Conservation (phyloP, 108 stramenopile species). For the Skeletonema costatum region DNA sequence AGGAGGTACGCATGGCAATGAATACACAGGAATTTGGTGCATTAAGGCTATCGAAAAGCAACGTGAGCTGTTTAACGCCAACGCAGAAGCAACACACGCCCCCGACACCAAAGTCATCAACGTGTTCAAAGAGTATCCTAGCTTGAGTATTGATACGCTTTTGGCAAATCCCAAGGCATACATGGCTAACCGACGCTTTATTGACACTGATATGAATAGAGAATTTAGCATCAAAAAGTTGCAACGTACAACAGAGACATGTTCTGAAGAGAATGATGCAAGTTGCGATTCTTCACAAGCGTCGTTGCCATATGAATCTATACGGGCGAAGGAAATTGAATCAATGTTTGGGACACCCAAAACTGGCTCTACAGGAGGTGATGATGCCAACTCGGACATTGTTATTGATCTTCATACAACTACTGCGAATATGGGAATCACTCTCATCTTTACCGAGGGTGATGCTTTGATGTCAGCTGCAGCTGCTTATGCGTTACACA, state of each 20-base stretch:
- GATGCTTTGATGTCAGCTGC: conserved; percentile 70
- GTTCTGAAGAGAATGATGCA: conserved; percentile 5
- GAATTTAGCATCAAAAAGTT: conserved; percentile 63
- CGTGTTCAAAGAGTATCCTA: conserved; percentile 42
- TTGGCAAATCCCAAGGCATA: conserved; percentile 79
- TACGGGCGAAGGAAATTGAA: conserved; percentile 73
- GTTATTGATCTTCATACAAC: conserved; percentile 86
- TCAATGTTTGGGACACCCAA: conserved; percentile 74
- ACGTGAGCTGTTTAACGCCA: neutral
- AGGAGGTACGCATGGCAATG: conserved; percentile 34
- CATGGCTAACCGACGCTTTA: conserved; percentile 74
- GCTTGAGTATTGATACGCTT: conserved; percentile 52
- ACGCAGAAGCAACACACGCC: neutral
- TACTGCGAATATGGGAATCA: conserved; percentile 83
- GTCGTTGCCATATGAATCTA: conserved; percentile 50
- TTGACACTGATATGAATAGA: conserved; percentile 82
- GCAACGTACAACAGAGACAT: conserved; percentile 8
- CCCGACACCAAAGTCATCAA: neutral
- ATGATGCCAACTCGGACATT: conserved; percentile 43
- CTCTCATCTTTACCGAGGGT: conserved; percentile 72
- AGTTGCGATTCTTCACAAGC: neutral
- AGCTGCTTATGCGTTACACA: conserved; percentile 36
- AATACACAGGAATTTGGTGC: conserved; percentile 30
- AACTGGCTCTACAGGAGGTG: neutral
- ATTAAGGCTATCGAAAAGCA: conserved; percentile 13